These are phyloP conservation scores for Claviceps pazoutovae DNA, from an alignment of 2,329 filamentous ascomycete genomes.

Conservation along the genomic window DNA sequence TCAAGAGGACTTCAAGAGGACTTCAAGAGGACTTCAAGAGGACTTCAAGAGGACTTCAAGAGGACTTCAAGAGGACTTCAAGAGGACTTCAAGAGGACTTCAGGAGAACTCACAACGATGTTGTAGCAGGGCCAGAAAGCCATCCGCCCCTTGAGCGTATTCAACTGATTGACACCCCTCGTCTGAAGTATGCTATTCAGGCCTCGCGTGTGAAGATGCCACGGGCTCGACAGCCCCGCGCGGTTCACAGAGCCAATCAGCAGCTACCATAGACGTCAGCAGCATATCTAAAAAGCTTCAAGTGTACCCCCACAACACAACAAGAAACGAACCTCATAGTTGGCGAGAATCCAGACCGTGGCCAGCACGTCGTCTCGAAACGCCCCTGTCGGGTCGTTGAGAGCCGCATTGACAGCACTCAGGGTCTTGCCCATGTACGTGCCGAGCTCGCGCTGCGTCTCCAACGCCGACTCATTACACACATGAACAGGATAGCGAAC, in stretches of 20 bases:
- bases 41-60: constrained; percentile 6
- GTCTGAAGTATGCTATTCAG: constrained; percentile 23
- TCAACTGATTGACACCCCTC: constrained; percentile 16
- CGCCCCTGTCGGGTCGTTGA: constrained; percentile 16
- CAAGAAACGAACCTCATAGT: constrained; percentile 21
- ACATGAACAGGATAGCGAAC: constrained; percentile 19
- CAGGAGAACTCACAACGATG: constrained; percentile 19
- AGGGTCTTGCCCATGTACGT: constrained; percentile 23
- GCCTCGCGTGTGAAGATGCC: constrained; percentile 24
- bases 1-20: too few relatives aligned
- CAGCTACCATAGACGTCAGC: constrained; percentile 12
- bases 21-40: too few relatives aligned
- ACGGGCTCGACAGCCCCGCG: constrained; percentile 16
- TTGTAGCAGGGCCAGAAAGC: constrained; percentile 26
- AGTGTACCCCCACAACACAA: not conserved
- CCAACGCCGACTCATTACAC: constrained; percentile 11
- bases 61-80: too few relatives aligned
- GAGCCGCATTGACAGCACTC: constrained; percentile 23
- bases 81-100: too few relatives aligned
- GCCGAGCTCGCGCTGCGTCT: constrained; percentile 20
- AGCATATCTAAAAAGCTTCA: too few relatives aligned
- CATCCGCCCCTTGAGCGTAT: constrained; percentile 12
- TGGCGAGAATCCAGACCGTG: constrained; percentile 26
- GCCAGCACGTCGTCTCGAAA: constrained; percentile 23
- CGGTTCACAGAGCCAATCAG: constrained; percentile 23